phyloP scores from a whole-genome alignment of 2,329 filamentous ascomycete genomes.

The Ophiostoma angusticollis region DNA sequence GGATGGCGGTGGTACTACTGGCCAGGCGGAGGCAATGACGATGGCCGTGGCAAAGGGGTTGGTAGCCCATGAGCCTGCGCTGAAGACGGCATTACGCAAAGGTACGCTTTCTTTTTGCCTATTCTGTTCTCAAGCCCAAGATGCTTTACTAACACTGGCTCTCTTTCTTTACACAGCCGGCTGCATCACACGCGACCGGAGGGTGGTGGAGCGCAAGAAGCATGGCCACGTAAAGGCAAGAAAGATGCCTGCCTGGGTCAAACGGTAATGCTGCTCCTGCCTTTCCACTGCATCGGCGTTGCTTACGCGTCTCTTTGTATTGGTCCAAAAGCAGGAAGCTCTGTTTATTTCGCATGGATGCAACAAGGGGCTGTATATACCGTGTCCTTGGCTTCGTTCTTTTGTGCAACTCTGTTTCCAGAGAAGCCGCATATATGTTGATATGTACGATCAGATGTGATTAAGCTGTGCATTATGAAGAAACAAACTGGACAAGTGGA shows the following conservation, averaged over 20 bases:
- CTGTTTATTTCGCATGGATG: too few species aligned
- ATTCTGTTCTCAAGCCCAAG: too few species aligned
- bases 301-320: too few species aligned
- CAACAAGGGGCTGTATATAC: too few species aligned
- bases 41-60: constrained; percentile 80
- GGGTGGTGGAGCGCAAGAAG: constrained; percentile 96
- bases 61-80: constrained; percentile 76
- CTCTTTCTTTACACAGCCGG: constrained; percentile 61
- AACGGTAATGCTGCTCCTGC: constrained; percentile 54
- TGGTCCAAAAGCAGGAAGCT: too few species aligned
- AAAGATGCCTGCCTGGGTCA: constrained; percentile 98
- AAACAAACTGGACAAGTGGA: too few species aligned
- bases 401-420: too few species aligned
- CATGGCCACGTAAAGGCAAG: constrained; percentile 88
- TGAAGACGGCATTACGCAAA: constrained; percentile 78
- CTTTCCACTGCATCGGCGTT: too few species aligned
- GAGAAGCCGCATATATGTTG: constrained; percentile 8
- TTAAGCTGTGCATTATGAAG: too few species aligned
- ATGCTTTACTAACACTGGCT: constrained; percentile 8
- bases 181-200: constrained; percentile 78
- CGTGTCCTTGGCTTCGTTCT: too few species aligned
- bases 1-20: constrained; percentile 78
- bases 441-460: constrained; percentile 10
- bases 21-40: constrained; percentile 89
- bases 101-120: constrained; percentile 46